Evolutionary conservation across 306 rosid species (phyloP).

Genomic region (Neltuma alba): DNA sequence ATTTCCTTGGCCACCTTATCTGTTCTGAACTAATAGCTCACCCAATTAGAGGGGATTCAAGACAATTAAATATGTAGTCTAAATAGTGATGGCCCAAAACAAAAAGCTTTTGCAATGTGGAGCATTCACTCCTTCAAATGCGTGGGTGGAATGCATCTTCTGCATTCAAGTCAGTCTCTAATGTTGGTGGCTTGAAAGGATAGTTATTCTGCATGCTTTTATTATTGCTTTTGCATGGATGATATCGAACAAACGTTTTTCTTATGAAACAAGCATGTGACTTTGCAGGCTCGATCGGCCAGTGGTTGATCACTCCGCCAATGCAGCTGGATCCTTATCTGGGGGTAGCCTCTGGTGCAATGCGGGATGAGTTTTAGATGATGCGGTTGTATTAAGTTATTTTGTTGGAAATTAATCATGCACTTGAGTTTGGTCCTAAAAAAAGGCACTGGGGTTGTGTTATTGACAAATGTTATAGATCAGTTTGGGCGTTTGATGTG

Average conservation of each 20-base stretch:
- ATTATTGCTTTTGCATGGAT: background rate
- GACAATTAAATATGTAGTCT: background rate
- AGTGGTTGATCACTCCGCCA: constrained; percentile 46
- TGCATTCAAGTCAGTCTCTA: too few relatives aligned
- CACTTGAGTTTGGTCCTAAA: constrained; percentile 19
- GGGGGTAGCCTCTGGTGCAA: background rate
- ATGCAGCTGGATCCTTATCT: constrained; percentile 8
- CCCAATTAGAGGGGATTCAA: background rate
- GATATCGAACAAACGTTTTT: background rate
- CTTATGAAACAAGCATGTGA: background rate
- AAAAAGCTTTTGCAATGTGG: background rate
- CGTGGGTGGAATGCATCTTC: background rate
- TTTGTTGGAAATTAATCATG: constrained; percentile 22
- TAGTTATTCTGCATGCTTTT: constrained; percentile 2
- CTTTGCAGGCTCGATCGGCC: constrained; percentile 66
- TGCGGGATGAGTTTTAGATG: constrained; percentile 16
- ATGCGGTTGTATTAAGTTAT: constrained; percentile 30
- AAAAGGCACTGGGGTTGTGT: constrained; percentile 30
- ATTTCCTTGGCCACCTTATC: background rate
- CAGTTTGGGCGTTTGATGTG: constrained; percentile 26
- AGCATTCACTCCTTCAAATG: background rate
- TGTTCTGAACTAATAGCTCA: background rate
- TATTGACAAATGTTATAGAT: background rate
- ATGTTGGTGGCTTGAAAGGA: too few relatives aligned
- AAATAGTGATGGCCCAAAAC: background rate